Base-by-base conservation (phyloP, 768 basidiomycete genomes). In the Termitomyces sp. region DNA sequence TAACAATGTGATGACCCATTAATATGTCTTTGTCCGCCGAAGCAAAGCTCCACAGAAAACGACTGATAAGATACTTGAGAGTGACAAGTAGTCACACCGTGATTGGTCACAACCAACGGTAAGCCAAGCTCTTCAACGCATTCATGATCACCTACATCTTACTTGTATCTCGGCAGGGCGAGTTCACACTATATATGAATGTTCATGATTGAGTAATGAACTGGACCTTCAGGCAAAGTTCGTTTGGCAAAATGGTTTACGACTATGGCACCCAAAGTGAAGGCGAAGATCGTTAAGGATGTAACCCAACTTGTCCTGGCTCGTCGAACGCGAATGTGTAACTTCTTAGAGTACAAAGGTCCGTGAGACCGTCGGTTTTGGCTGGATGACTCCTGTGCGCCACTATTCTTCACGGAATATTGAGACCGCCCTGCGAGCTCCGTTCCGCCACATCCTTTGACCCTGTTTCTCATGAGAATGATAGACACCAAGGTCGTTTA, bases 321-420 rank as follows among this genome's bases (percentile, higher is more conserved):
- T 45, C 83, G 97, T 46, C 82, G 97, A 60, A 96, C 97, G 55
- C 82, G 94, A 61, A 98, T 97, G 95, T 98, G 95, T 72, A 99
- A 99, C 74, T 94, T 99, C 68, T 73, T 99, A 53, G 97, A 99
- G 71, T 98, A 98, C 81, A 98, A 98, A 78, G 96, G 96, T 93
- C 59, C 62, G 82, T 64, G 28, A 41, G 43, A 21, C 23, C 7
- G 9, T 35, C 34, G 49, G 25, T 40, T 16, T 39, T 23, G 27
- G 19, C 27, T 27, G 44, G 27, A 44, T 39, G 39, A 12, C 45
- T 55, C 14, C 32, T 23, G 21, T 41, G 47, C 47, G 45, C 30
- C 23, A 25, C 39, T 55, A 19, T 41, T 47, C 42, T 30, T 25
- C 32, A 37, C 46, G 41, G 46, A 55, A 53, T 14, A 37, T 47